These are phyloP conservation scores for Colletotrichum sidae DNA, from an alignment of 2,329 filamentous ascomycete genomes.

Conservation along the genomic window DNA sequence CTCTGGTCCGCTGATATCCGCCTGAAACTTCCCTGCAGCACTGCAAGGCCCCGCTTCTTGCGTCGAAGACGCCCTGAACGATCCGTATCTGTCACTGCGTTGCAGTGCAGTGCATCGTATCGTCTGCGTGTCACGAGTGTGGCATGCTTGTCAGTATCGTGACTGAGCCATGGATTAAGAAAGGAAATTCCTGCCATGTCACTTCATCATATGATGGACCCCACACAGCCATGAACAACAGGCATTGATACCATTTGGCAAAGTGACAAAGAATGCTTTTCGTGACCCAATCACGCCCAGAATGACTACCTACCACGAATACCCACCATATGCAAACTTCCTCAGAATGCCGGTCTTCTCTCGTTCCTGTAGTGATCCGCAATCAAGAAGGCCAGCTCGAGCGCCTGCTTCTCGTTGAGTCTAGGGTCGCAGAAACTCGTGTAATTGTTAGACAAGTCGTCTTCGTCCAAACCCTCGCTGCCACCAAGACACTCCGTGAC, in stretches of 20 bases:
- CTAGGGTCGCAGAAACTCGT: slow-evolving; percentile 96
- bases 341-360: slow-evolving; percentile 38
- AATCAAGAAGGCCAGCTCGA: slow-evolving; percentile 93
- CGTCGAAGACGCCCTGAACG: slow-evolving; percentile 10
- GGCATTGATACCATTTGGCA: too few species aligned
- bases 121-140: too few species aligned
- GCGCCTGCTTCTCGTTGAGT: slow-evolving; percentile 96
- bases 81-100: slow-evolving; percentile 1
- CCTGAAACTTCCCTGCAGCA: slow-evolving; percentile 30
- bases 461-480: slow-evolving; percentile 86
- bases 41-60: slow-evolving; percentile 7
- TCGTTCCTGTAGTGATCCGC: slow-evolving; percentile 77
- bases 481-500: slow-evolving; percentile 97
- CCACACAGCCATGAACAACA: too few species aligned
- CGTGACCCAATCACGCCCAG: slow-evolving; percentile 9
- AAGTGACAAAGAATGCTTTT: slow-evolving; percentile 18
- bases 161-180: too few species aligned
- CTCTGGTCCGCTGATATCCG: slow-evolving; percentile 39
- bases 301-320: not conserved
- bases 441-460: slow-evolving; percentile 90
- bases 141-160: too few species aligned
- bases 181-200: too few species aligned
- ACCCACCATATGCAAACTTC: not conserved
- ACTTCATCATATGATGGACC: too few species aligned
- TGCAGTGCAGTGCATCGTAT: slow-evolving; percentile 10